phyloP scores from a whole-genome alignment of 345 rosid species.

The Eucalyptus fibrosa region DNA sequence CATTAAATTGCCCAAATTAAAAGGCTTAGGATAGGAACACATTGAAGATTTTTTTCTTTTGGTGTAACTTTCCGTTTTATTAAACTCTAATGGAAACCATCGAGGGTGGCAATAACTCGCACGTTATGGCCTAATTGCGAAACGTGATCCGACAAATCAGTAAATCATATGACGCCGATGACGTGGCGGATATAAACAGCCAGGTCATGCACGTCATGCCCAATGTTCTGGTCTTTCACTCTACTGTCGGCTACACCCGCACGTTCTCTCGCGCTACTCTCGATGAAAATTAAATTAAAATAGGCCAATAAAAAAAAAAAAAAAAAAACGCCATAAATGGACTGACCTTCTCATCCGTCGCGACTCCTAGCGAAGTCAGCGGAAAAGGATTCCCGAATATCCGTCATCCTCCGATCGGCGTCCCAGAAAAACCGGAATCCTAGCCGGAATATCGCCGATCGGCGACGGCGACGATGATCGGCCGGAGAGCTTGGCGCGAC shows the following conservation, averaged over 20 bases:
- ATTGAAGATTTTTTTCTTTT: background rate
- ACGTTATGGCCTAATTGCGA: background rate
- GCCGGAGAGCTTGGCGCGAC: conserved; percentile 10
- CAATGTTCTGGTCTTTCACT: background rate
- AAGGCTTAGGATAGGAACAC: accelerated
- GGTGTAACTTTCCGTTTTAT: background rate
- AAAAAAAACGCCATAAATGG: background rate
- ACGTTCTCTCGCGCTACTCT: background rate
- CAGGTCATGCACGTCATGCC: background rate
- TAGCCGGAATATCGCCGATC: background rate
- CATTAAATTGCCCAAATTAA: background rate
- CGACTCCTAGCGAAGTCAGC: background rate
- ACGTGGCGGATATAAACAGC: background rate
- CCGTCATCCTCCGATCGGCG: background rate
- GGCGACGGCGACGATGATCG: conserved; percentile 8
- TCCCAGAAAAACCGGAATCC: background rate
- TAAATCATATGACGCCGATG: background rate
- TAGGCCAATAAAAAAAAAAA: too few species aligned
- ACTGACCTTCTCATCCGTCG: background rate
- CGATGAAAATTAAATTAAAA: background rate
- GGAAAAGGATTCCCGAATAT: background rate
- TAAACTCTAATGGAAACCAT: background rate
- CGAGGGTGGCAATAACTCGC: background rate
- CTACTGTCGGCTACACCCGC: background rate
- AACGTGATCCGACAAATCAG: background rate